Evolutionary conservation across 2,329 filamentous ascomycete species (phyloP), one percentile per base, ranked within the genome.

Genomic region (Verticillium tricorpus): DNA sequence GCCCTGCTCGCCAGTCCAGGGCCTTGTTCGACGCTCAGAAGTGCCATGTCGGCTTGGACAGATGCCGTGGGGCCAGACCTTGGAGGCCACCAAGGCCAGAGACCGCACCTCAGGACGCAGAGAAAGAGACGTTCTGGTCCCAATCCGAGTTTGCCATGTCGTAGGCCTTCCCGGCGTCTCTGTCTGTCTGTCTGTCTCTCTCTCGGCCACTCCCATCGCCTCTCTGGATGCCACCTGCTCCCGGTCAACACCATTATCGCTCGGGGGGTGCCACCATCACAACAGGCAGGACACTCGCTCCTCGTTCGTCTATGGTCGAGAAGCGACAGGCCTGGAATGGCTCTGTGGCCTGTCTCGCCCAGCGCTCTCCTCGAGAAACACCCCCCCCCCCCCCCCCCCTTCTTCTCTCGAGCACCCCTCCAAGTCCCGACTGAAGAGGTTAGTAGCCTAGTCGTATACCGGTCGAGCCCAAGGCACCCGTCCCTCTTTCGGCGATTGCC

Each of bases 251-350:
- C 19, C 45, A 25, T 52, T 14, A 12, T 22, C 45, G 22, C 45
- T 52, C 45, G 45, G 19, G 32, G 56, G 34, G 34, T 35, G 56
- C 56, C 35, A 17, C 35, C 56, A 39, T 37, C 34, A 22, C 34
- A 11, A 17, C 25, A n/a, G 22, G 31, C 55, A 32, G 31, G 55
- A 15, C 28, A 34, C 28, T 32, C 5, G 19, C 28, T 17, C 12
- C 35, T 31, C 57, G 28, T 57, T 40, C 11, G 32, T 58, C 57
- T 58, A 22, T 58, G 57, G 57, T 14, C 37, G 6, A 31, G 15
- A 39, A n/a, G 14, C 57, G 35, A 58, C 37, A 19, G n/a, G 31
- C n/a, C 11, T 40, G 57, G 57, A 58, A 58, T 58, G 57, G 57
- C n/a, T 37, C 22, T 11, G 28, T 57, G 12, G n/a, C 17, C 32